Evolutionary conservation across 2,329 filamentous ascomycete genomes (phyloP).

Genomic region (Alternaria triticimaculans): DNA sequence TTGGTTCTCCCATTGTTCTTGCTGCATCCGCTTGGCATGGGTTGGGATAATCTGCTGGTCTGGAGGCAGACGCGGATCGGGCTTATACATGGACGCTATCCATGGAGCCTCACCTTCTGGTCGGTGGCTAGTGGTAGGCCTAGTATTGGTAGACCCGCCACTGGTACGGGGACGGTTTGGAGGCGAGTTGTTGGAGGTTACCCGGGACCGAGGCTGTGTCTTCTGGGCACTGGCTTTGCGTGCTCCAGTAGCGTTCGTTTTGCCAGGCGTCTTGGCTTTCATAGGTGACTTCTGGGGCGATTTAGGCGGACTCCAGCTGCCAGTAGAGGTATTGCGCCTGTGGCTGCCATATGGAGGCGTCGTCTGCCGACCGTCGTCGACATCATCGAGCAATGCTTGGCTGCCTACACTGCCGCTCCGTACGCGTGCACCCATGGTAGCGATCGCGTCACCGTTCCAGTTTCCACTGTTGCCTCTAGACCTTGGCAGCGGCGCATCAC

Average conservation of each 20-base stretch:
- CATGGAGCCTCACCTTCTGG: conserved; percentile 96
- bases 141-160: conserved; percentile 58
- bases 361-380: conserved; percentile 34
- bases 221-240: conserved; percentile 41
- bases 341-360: conserved; percentile 31
- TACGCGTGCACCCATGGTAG: conserved; percentile 68
- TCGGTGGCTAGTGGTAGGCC: conserved; percentile 69
- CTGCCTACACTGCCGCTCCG: conserved; percentile 72
- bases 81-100: conserved; percentile 93
- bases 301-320: conserved; percentile 36
- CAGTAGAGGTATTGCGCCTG: conserved; percentile 28
- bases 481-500: conserved; percentile 72
- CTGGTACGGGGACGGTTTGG: conserved; percentile 66
- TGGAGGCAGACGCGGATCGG: conserved; percentile 89
- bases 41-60: conserved; percentile 96
- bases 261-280: conserved; percentile 51
- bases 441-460: conserved; percentile 65
- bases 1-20: conserved; percentile 94
- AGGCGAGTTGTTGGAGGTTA: conserved; percentile 47
- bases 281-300: conserved; percentile 43
- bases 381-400: conserved; percentile 60
- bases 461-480: conserved; percentile 63
- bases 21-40: conserved; percentile 86
- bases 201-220: conserved; percentile 46
- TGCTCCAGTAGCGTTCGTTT: conserved; percentile 41